These are phyloP conservation scores for Selaginella tamariscina DNA, from an alignment of 75 land plant species.

Conservation along the genomic window DNA sequence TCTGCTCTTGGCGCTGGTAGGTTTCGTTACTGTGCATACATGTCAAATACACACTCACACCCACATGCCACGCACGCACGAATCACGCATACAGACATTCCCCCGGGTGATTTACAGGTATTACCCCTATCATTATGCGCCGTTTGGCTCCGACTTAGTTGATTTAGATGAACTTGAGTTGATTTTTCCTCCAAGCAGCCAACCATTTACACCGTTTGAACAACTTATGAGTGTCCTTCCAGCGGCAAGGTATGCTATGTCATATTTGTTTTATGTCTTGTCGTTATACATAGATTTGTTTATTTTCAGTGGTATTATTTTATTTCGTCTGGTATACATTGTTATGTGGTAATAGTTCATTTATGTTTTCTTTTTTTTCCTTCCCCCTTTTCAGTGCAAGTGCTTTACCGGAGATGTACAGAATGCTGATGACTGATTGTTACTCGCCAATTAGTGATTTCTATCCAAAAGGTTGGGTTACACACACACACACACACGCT, in stretches of 20 bases:
- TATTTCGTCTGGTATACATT: too few species aligned
- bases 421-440: conserved; percentile 75
- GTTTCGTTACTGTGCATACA: neutral
- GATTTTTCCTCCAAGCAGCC: conserved; percentile 45
- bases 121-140: conserved; percentile 98
- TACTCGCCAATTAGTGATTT: conserved; percentile 89
- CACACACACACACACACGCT: too few species aligned
- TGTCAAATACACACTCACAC: neutral
- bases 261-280: too few species aligned
- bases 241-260: conserved; percentile 66
- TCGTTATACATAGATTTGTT: too few species aligned
- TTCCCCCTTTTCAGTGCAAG: conserved; percentile 45
- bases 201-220: conserved; percentile 91
- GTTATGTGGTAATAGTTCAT: too few species aligned
- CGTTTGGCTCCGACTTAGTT: conserved; percentile 94
- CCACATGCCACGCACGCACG: too few species aligned
- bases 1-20: conserved; percentile 95
- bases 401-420: conserved; percentile 73
- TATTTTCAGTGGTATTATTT: neutral
- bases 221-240: conserved; percentile 91
- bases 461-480: conserved; percentile 82
- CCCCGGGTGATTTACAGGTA: conserved; percentile 54
- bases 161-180: conserved; percentile 58
- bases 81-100: too few species aligned
- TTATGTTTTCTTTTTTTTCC: too few species aligned